Conservation (phyloP, 768 basidiomycete species). For the Leccinum barrowsii region DNA sequence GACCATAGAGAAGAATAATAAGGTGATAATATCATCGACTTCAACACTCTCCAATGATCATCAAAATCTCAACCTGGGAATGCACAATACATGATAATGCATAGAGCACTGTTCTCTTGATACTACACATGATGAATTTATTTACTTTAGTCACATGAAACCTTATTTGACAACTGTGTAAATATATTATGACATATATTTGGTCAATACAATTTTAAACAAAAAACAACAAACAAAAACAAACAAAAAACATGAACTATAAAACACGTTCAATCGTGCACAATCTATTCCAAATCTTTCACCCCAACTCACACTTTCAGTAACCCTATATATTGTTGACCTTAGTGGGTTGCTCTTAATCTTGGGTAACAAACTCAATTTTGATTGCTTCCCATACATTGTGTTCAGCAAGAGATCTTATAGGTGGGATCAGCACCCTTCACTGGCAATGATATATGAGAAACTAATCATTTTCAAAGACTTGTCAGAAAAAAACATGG, state of each 20-base stretch:
- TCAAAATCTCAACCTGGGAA: neutral
- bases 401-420: neutral
- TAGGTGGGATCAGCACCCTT: neutral
- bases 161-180: neutral
- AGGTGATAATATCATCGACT: too few species aligned
- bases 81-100: too few species aligned
- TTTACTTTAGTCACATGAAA: neutral
- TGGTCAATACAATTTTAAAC: neutral
- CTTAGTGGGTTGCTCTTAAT: neutral
- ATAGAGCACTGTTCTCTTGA: too few species aligned
- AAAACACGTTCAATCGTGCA: neutral
- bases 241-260: neutral
- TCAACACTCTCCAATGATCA: too few species aligned
- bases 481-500: conserved; percentile 6
- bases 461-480: neutral
- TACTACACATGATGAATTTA: neutral
- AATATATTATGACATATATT: neutral
- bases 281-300: neutral
- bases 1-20: too few species aligned
- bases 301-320: neutral
- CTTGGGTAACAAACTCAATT: neutral
- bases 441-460: neutral
- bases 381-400: neutral
- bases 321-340: neutral
- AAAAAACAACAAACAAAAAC: neutral